Evolutionary conservation across 495 filamentous ascomycete genomes (phyloP).

Genomic region (Penicillium pancosmium): DNA sequence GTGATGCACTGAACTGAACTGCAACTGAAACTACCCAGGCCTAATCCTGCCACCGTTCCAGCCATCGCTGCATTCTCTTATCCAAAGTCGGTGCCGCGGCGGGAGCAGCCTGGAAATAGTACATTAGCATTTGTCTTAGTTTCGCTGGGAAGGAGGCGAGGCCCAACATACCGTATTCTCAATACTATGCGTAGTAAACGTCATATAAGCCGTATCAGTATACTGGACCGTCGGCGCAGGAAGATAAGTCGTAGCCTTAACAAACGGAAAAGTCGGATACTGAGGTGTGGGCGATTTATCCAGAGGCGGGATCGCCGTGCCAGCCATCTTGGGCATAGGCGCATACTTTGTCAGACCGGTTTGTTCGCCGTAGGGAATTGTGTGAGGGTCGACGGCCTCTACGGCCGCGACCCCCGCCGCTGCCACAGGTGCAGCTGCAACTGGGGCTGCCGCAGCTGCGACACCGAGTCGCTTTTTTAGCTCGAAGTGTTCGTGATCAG

Average conservation of each 20-base stretch:
- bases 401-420: neutral
- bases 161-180: slow-evolving; percentile 67
- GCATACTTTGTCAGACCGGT: slow-evolving; percentile 68
- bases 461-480: slow-evolving; percentile 33
- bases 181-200: slow-evolving; percentile 56
- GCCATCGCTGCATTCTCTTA: slow-evolving; percentile 36
- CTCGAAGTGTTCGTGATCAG: slow-evolving; percentile 20
- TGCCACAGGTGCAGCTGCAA: too few species aligned
- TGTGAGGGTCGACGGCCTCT: slow-evolving; percentile 35
- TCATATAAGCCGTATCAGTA: slow-evolving; percentile 62
- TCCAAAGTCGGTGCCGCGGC: slow-evolving; percentile 34
- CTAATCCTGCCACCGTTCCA: slow-evolving; percentile 41
- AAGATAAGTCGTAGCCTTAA: slow-evolving; percentile 60
- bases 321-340: slow-evolving; percentile 70
- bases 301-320: slow-evolving; percentile 58
- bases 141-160: too few species aligned
- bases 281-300: slow-evolving; percentile 55
- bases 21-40: too few species aligned
- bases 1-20: too few species aligned
- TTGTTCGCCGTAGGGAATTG: slow-evolving; percentile 63
- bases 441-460: neutral
- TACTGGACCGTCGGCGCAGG: slow-evolving; percentile 56
- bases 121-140: too few species aligned
- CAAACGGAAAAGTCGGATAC: slow-evolving; percentile 64
- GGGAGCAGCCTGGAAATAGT: slow-evolving; percentile 42